Percentiles rank a stretch among this genome's conserved stretches.
These are phyloP conservation scores for Zygosaccharomyces pseudorouxii DNA, from an alignment of 805 yeast genomes.

Conservation along the genomic window DNA sequence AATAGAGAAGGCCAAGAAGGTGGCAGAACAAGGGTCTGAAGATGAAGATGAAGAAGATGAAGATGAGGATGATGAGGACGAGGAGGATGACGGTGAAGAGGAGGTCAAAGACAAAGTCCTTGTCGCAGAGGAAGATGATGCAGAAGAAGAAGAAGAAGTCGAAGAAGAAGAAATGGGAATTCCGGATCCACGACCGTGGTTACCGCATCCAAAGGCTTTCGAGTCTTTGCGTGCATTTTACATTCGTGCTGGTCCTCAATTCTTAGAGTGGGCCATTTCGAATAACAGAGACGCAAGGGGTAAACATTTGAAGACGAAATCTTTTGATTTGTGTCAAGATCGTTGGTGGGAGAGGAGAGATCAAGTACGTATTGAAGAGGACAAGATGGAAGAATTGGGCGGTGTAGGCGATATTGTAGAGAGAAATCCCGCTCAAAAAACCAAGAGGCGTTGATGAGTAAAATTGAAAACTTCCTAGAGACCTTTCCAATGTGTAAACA, in stretches of 20 bases:
- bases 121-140: conserved; percentile 37
- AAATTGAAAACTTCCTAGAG: not conserved
- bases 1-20: conserved; percentile 45
- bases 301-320: conserved; percentile 78
- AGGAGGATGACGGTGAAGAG: conserved; percentile 51
- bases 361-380: conserved; percentile 82
- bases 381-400: conserved; percentile 80
- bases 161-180: conserved; percentile 61
- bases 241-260: conserved; percentile 77
- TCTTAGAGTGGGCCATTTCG: conserved; percentile 90
- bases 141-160: conserved; percentile 32
- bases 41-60: conserved; percentile 62
- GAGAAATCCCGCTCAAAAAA: conserved; percentile 50
- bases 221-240: conserved; percentile 82
- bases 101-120: conserved; percentile 40
- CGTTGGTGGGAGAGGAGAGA: conserved; percentile 99
- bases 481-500: not conserved
- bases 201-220: conserved; percentile 94
- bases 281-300: conserved; percentile 83
- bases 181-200: conserved; percentile 93
- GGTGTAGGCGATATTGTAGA: conserved; percentile 88
- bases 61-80: conserved; percentile 67
- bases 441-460: conserved; percentile 44
- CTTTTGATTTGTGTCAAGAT: conserved; percentile 87
- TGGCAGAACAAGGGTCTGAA: conserved; percentile 55